Evolutionary conservation across 768 basidiomycete species (phyloP), one percentile per base, ranked within the genome.

Genomic region (Mycena filopes): DNA sequence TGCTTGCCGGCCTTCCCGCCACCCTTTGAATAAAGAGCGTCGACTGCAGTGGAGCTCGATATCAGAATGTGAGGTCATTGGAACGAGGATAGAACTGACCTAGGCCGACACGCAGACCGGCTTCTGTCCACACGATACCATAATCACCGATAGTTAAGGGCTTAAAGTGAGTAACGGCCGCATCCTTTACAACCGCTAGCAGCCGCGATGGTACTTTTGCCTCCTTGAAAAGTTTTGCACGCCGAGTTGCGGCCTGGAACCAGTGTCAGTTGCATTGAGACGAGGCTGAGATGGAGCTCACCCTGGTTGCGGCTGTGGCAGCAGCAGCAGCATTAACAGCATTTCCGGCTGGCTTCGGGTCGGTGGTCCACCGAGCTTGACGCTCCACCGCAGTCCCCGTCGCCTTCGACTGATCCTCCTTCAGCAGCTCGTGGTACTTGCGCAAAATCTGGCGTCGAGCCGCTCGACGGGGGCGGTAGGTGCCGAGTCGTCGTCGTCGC

Each of bases 1-100:
- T 75, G 75, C 49, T 69, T 70, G 12, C 73, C 68, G 49, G 75
- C 73, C 51, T 75, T 74, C n/a, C 76, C 71, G 4, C 70, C 73
- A 13, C 70, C 64, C 50, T 75, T 77, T 10, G 70, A 67, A 55
- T 75, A 75, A 28, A 76, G 6, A 3, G 62, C 57, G 12, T 51
- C 23, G 8, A 74, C 73, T 75, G 21, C n/a, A n/a, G n/a, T n/a
- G n/a, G n/a, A n/a, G 29, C 7, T 31, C 13, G 11, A 36, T 18
- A 25, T 25, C 16, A 36, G 56, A 25, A 42, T 42, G n/a, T 18
- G n/a, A 13, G 5, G 41, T n/a, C 15, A 42, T 16, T 33, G 23
- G 10, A 48, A n/a, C n/a, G n/a, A n/a, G n/a, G n/a, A n/a, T 33
- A 5, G 31, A 33, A 12, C 31, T 12, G 12, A 5, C 12, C 46